Evolutionary conservation across 352 stramenopile genomes (phyloP), one percentile per base, ranked within the genome.

Genomic region (Pythium insidiosum): DNA sequence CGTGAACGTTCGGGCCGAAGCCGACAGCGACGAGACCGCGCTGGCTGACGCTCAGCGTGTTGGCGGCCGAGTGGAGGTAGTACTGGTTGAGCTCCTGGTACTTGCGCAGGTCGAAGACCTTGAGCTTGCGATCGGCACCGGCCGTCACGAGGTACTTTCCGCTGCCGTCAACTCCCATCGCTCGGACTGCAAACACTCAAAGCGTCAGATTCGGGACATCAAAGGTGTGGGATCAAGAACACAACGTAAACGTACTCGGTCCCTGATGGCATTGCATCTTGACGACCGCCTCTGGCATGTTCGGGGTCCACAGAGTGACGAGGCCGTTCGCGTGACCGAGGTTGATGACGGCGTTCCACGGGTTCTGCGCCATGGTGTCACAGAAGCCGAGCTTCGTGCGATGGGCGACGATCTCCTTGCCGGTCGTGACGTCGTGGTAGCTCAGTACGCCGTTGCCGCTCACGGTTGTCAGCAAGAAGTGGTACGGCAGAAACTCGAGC

Each of bases 241-340:
- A 25, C n/a, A 28, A 29, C 15, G 15, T 0, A 22, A 33, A 73
- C 80, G 61, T 94, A 72, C 98, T 84, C 4, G 94, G 86, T 51
- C 94, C 95, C 46, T 94, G 81, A 65, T 99, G 96, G 62, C 89
- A 98, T 36, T 99, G 81, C 70, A 99, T 96, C 63, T 98, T 98
- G 36, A 98, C 94, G 23, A 99, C 78, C 22, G 93, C 78, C 46
- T 94, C 77, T 20, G 64, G 51, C 83, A 84, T 97, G 54, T 95
- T 95, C 6, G 97, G 97, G 21, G 84, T 97, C 97, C 97, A 99
- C 10, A 99, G 73, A 18, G 95, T 98, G n/a, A 99, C 96, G 28
- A 97, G 93, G 28, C 97, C 97, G 64, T 96, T 99, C 28, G 79
- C 77, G 66, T 99, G 96, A 36, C 96, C 97, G 4, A 97, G 61